phyloP scores from a whole-genome alignment of 2,329 filamentous ascomycete genomes.

The Drechslerella coelobrocha region DNA sequence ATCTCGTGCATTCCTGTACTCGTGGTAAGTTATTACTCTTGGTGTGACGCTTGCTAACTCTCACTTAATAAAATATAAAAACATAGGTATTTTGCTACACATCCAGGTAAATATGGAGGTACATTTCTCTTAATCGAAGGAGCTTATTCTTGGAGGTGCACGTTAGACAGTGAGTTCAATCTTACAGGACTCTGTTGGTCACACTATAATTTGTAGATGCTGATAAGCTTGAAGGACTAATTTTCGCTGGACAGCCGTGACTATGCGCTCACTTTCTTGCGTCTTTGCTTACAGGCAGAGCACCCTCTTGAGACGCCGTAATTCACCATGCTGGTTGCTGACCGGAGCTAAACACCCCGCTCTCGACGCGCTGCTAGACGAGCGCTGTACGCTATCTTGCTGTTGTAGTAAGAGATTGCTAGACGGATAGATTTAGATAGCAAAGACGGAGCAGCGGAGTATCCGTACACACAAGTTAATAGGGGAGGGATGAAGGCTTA shows the following conservation, averaged over 20 bases:
- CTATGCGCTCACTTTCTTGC: conserved; percentile 9
- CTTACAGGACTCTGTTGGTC: conserved; percentile 13
- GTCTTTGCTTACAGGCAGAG: conserved; percentile 4
- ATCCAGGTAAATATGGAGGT: background rate
- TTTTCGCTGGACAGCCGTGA: background rate
- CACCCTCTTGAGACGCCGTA: conserved; percentile 16
- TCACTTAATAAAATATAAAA: too few species aligned
- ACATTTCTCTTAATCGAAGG: too few species aligned
- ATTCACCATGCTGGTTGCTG: background rate
- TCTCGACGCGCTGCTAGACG: too few species aligned
- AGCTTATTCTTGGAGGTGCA: background rate
- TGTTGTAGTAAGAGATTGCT: too few species aligned
- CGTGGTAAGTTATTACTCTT: background rate
- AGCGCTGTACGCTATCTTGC: too few species aligned
- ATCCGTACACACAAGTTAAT: background rate
- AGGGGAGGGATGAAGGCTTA: background rate
- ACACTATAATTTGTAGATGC: background rate
- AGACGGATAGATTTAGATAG: background rate
- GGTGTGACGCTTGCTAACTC: too few species aligned
- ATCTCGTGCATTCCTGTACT: conserved; percentile 9
- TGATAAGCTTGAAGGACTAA: background rate
- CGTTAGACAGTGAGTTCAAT: background rate
- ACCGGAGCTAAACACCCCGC: too few species aligned
- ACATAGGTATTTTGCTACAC: too few species aligned
- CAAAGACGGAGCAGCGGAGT: background rate